phyloP scores from a whole-genome alignment of 1,139 yeast genomes.

The Pichia sp. region DNA sequence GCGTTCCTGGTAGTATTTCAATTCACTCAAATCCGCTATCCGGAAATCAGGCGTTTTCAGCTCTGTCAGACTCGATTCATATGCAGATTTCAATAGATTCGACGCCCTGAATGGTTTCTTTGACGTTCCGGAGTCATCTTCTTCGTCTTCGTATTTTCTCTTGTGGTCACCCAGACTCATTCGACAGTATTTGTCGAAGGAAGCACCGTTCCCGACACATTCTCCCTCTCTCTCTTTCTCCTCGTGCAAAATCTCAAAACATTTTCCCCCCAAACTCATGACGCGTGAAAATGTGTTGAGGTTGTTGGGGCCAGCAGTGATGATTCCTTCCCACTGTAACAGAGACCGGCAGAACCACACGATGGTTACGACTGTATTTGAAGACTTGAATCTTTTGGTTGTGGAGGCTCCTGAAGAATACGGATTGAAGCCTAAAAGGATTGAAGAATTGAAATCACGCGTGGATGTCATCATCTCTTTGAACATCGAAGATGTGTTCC shows the following conservation, averaged over 20 bases:
- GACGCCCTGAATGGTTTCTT: constrained; percentile 31
- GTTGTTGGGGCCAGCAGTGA: neutral
- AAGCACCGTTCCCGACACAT: neutral
- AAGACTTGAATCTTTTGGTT: constrained; percentile 5
- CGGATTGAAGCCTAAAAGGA: neutral
- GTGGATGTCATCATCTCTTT: constrained; percentile 1
- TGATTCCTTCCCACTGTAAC: neutral
- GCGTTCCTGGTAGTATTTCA: constrained; percentile 63
- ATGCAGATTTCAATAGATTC: constrained; percentile 48
- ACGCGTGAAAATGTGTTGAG: neutral
- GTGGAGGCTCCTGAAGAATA: neutral
- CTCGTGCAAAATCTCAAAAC: too few species aligned
- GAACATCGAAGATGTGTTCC: constrained; percentile 3
- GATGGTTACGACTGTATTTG: neutral
- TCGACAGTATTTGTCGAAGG: neutral
- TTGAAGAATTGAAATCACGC: constrained; percentile 2
- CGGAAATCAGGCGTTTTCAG: constrained; percentile 38
- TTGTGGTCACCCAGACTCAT: neutral
- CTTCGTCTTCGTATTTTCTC: neutral
- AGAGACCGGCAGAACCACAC: neutral
- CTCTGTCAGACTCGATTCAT: constrained; percentile 37
- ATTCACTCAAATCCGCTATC: constrained; percentile 73
- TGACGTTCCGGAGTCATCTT: neutral
- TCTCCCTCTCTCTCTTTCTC: neutral
- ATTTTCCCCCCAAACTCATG: neutral